These are phyloP conservation scores for Stephania yunnanensis DNA, from an alignment of 164 flowering plant species.

Conservation along the genomic window DNA sequence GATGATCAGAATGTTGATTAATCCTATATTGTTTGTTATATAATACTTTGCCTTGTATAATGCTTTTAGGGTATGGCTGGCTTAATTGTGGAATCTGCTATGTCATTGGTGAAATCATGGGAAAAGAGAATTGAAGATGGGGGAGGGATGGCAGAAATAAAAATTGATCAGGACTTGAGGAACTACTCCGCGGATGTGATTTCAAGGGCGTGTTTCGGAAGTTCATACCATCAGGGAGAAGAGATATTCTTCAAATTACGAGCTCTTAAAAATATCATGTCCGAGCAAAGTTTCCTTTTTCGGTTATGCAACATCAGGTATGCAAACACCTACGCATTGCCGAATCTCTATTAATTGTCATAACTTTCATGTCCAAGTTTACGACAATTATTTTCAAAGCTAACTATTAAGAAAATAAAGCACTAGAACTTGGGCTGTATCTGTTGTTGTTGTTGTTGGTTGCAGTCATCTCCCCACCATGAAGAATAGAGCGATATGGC, in stretches of 20 bases:
- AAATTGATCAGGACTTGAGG: constrained; percentile 15
- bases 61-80: constrained; percentile 33
- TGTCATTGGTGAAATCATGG: constrained; percentile 34
- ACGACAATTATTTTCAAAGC: background rate
- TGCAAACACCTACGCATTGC: background rate
- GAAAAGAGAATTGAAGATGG: constrained; percentile 19
- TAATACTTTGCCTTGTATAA: background rate
- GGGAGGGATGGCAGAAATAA: constrained; percentile 22
- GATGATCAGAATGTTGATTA: background rate
- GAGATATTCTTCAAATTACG: constrained; percentile 10
- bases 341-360: background rate
- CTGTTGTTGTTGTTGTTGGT: background rate
- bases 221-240: constrained; percentile 7
- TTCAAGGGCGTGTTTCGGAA: constrained; percentile 19
- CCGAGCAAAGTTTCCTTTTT: constrained; percentile 3
- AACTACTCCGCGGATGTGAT: constrained; percentile 13
- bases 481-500: constrained; percentile 29
- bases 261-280: constrained; percentile 11
- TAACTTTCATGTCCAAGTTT: background rate
- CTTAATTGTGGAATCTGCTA: constrained; percentile 32
- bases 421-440: background rate
- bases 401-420: background rate
- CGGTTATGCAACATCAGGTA: constrained; percentile 13
- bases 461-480: constrained; percentile 13
- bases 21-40: background rate